Evolutionary conservation across 1,284 basidiomycete species (phyloP).

Genomic region (Inonotus obliquus): DNA sequence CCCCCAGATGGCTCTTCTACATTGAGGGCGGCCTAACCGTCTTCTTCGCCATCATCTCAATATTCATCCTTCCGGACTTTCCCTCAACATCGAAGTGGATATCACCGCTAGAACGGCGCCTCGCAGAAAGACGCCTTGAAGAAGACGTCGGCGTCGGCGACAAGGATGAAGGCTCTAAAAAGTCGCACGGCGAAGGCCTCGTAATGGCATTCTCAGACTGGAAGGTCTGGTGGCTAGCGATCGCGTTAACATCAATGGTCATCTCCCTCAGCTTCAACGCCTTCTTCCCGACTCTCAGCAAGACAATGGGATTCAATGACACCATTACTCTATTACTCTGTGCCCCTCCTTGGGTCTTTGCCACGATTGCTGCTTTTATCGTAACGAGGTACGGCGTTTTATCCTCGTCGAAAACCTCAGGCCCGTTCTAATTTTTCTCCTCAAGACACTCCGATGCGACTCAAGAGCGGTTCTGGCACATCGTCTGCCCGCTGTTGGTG

Average conservation of each 20-base stretch:
- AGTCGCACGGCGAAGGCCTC: constrained; percentile 42
- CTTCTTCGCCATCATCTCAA: constrained; percentile 51
- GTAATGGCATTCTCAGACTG: constrained; percentile 59
- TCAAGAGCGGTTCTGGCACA: constrained; percentile 65
- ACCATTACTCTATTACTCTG: constrained; percentile 69
- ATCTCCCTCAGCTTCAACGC: constrained; percentile 70
- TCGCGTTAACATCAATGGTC: constrained; percentile 49
- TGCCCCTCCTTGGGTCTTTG: constrained; percentile 74
- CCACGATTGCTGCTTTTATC: constrained; percentile 47
- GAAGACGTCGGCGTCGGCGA: constrained; percentile 61
- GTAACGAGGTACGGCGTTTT: constrained; percentile 40
- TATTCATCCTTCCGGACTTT: constrained; percentile 77
- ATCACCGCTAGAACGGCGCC: constrained; percentile 52
- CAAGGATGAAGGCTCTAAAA: constrained; percentile 1
- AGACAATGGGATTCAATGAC: constrained; percentile 62
- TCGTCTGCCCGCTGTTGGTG: constrained; percentile 45
- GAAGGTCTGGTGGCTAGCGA: constrained; percentile 71
- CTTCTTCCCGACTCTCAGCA: constrained; percentile 65
- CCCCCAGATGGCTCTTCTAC: constrained; percentile 66
- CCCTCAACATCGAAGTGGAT: constrained; percentile 58
- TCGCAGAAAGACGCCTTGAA: constrained; percentile 67
- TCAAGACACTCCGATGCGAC: constrained; percentile 65
- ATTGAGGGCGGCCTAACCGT: constrained; percentile 70
- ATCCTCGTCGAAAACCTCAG: neutral
- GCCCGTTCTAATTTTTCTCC: constrained; percentile 20